Conservation (phyloP, 371 early-diverging fungal species). For the Mucor sp. region DNA sequence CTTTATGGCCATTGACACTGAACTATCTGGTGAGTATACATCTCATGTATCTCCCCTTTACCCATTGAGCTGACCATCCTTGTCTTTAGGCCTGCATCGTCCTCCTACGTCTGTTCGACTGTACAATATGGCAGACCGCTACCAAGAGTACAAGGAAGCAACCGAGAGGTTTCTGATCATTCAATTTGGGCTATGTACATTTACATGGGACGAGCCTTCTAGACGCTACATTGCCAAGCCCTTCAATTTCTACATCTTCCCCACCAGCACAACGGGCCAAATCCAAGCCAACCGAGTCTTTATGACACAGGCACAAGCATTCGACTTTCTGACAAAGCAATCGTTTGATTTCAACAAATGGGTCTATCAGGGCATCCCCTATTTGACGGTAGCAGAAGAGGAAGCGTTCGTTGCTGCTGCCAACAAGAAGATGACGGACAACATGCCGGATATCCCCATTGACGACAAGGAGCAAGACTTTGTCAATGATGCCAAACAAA, state of each 20-base stretch:
- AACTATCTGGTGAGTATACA: slow-evolving; percentile 70
- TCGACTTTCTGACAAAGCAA: slow-evolving; percentile 79
- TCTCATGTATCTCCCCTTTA: too few species aligned
- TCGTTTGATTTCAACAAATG: slow-evolving; percentile 87
- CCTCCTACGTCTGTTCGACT: slow-evolving; percentile 35
- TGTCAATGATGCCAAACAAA: slow-evolving; percentile 46
- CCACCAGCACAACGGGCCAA: slow-evolving; percentile 60
- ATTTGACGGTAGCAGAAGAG: slow-evolving; percentile 69
- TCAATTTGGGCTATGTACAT: slow-evolving; percentile 85
- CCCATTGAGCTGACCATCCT: too few species aligned
- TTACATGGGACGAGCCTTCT: slow-evolving; percentile 61
- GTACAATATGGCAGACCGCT: slow-evolving; percentile 65
- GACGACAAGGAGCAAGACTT: slow-evolving; percentile 64
- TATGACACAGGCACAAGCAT: slow-evolving; percentile 66
- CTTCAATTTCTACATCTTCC: slow-evolving; percentile 91
- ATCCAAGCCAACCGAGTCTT: slow-evolving; percentile 69
- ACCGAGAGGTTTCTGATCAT: slow-evolving; percentile 64
- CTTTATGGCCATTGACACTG: slow-evolving; percentile 85
- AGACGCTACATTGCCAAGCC: slow-evolving; percentile 77
- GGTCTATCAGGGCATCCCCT: slow-evolving; percentile 78
- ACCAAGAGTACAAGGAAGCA: slow-evolving; percentile 61
- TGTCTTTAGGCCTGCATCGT: slow-evolving; percentile 35
- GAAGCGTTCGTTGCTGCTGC: slow-evolving; percentile 50
- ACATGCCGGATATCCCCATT: slow-evolving; percentile 62
- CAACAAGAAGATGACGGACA: slow-evolving; percentile 40